These are phyloP conservation scores for Coffea canephora DNA, from an alignment of 257 asterid genomes.

Conservation along the genomic window DNA sequence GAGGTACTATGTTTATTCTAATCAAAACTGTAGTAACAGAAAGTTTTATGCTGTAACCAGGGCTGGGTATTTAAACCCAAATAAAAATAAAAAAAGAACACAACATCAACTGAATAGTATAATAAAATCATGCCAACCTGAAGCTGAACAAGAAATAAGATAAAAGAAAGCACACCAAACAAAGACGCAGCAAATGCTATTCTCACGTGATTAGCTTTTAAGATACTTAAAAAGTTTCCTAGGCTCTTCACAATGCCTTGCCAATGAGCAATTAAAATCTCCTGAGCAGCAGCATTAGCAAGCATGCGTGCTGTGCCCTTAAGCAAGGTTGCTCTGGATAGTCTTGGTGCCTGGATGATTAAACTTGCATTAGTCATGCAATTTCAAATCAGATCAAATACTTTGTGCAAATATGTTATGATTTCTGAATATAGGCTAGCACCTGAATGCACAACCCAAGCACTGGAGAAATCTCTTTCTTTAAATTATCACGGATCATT, in stretches of 20 bases:
- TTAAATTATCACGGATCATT: constrained; percentile 83
- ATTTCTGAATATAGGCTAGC: constrained; percentile 2
- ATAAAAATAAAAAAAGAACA: not conserved
- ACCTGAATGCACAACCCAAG: constrained; percentile 98
- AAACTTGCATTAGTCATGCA: constrained; percentile 1
- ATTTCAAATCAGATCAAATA: not conserved
- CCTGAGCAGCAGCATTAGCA: constrained; percentile 94
- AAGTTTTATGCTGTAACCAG: not conserved
- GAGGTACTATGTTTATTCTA: not conserved
- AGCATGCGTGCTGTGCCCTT: constrained; percentile 86
- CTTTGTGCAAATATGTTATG: not conserved
- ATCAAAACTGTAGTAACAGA: not conserved
- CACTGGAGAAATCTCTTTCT: constrained; percentile 82
- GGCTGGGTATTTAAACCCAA: not conserved
- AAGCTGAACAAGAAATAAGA: not conserved
- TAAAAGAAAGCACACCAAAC: not conserved
- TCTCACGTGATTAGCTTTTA: constrained; percentile 76
- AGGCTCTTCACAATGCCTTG: constrained; percentile 90
- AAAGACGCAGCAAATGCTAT: constrained; percentile 11
- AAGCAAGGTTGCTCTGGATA: constrained; percentile 74
- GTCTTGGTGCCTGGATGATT: constrained; percentile 81
- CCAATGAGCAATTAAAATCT: constrained; percentile 92
- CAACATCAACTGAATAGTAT: not conserved
- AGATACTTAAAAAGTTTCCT: constrained; percentile 50
- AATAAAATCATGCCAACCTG: not conserved